Conservation (phyloP, 1,139 yeast genomes). For the Sugiyamaella paludigena region DNA sequence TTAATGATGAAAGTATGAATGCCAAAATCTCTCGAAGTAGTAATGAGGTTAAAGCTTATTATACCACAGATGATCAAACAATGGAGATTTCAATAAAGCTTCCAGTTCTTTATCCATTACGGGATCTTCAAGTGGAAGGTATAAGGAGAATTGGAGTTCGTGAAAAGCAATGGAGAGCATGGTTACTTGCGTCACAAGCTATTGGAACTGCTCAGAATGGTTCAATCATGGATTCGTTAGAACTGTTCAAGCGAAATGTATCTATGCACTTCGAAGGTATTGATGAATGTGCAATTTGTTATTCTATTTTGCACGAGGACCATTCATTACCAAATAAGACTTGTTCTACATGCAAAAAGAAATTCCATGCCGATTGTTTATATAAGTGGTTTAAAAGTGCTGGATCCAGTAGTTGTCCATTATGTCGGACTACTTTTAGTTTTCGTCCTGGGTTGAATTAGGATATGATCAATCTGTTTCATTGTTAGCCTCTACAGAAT, state of each 20-base stretch:
- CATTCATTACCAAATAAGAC: constrained; percentile 85
- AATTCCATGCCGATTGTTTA: constrained; percentile 94
- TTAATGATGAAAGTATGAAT: constrained; percentile 40
- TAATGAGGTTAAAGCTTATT: constrained; percentile 70
- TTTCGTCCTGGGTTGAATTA: constrained; percentile 15
- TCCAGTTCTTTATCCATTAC: constrained; percentile 72
- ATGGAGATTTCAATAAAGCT: constrained; percentile 75
- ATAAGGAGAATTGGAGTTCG: constrained; percentile 82
- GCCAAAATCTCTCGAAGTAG: constrained; percentile 61
- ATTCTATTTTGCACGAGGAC: constrained; percentile 85
- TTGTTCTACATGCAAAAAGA: constrained; percentile 88
- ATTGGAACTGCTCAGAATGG: constrained; percentile 72
- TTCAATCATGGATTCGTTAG: constrained; percentile 76
- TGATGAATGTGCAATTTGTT: constrained; percentile 96
- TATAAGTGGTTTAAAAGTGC: constrained; percentile 98
- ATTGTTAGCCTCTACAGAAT: too few relatives aligned
- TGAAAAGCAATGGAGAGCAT: constrained; percentile 91
- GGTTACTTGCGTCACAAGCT: constrained; percentile 89
- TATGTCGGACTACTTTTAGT: constrained; percentile 74
- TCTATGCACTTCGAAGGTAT: constrained; percentile 79
- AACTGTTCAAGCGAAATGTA: constrained; percentile 76
- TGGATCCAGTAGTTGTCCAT: constrained; percentile 87
- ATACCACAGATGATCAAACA: constrained; percentile 82
- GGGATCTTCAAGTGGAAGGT: constrained; percentile 72
- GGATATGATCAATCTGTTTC: too few relatives aligned